Percentiles rank a stretch among this genome's conserved stretches.
Conservation (phyloP, 352 stramenopile genomes). For the Globisporangium takayamanum region DNA sequence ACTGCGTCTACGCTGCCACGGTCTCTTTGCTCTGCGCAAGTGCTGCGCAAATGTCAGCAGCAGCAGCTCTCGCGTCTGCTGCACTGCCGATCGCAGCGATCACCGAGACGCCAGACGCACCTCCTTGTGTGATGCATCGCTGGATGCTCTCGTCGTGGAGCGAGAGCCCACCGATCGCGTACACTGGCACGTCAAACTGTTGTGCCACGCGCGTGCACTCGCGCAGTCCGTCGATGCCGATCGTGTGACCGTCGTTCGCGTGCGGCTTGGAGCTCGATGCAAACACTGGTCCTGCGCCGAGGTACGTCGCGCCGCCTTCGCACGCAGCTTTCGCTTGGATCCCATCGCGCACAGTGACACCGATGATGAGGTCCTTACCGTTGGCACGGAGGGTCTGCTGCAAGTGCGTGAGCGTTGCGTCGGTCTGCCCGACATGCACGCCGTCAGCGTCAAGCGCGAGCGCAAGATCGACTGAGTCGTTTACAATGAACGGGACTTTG, state of each 20-base stretch:
- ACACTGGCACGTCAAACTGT: constrained; percentile 33
- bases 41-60: constrained; percentile 17
- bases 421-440: constrained; percentile 47
- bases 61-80: constrained; percentile 21
- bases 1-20: background rate
- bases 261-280: constrained; percentile 44
- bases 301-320: constrained; percentile 35
- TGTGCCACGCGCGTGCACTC: constrained; percentile 18
- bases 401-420: constrained; percentile 19
- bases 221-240: constrained; percentile 32
- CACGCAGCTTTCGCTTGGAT: constrained; percentile 33
- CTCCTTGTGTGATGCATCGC: constrained; percentile 31
- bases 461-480: constrained; percentile 44
- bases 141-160: constrained; percentile 30
- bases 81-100: constrained; percentile 42
- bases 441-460: constrained; percentile 40
- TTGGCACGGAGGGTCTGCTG: constrained; percentile 13
- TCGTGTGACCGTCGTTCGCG: constrained; percentile 44
- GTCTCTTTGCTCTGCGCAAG: constrained; percentile 11
- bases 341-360: constrained; percentile 44
- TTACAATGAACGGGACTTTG: constrained; percentile 45
- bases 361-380: constrained; percentile 34
- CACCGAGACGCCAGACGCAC: constrained; percentile 36
- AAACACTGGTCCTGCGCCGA: constrained; percentile 48
- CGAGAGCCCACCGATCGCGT: constrained; percentile 41